Evolutionary conservation across 768 basidiomycete genomes (phyloP).

Genomic region (Lentinula guzmanii): DNA sequence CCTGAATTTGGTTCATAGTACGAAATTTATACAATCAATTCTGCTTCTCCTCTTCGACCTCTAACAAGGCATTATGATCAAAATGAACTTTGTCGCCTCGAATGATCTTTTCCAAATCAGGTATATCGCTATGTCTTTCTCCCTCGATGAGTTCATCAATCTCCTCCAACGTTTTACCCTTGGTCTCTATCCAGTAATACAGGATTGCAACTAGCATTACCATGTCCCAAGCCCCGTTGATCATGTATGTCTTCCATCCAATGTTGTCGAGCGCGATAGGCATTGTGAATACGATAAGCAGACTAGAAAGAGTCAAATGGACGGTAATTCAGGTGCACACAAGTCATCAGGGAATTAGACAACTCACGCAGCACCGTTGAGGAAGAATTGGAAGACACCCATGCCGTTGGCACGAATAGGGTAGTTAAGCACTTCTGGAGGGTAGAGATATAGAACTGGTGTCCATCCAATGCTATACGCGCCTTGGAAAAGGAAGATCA

Average conservation of each 20-base stretch:
- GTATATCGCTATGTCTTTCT: conserved; percentile 13
- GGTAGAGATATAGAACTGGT: conserved; percentile 16
- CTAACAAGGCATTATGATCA: not conserved
- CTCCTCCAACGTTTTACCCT: conserved; percentile 16
- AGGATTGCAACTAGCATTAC: conserved; percentile 13
- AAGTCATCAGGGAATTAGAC: not conserved
- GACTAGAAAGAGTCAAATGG: not conserved
- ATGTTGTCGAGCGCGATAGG: conserved; percentile 14
- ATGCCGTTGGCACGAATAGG: conserved; percentile 18
- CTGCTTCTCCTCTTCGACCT: not conserved
- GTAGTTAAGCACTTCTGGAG: conserved; percentile 16
- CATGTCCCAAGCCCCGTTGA: conserved; percentile 17
- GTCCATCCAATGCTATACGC: conserved; percentile 18
- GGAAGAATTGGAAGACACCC: conserved; percentile 13
- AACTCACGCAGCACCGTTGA: conserved; percentile 16
- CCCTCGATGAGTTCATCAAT: conserved; percentile 17
- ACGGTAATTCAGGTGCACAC: not conserved
- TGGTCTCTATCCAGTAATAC: conserved; percentile 18
- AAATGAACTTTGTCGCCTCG: conserved; percentile 3
- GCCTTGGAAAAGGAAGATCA: conserved; percentile 19
- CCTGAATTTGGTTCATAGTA: too few species aligned
- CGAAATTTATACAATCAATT: too few species aligned
- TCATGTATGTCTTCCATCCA: conserved; percentile 20
- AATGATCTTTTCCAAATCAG: conserved; percentile 15
- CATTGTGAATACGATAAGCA: conserved; percentile 17